Percentiles rank a stretch among this genome's conserved stretches.
Evolutionary conservation across 352 stramenopile species (phyloP).

Genomic region (Globisporangium echinulatum): DNA sequence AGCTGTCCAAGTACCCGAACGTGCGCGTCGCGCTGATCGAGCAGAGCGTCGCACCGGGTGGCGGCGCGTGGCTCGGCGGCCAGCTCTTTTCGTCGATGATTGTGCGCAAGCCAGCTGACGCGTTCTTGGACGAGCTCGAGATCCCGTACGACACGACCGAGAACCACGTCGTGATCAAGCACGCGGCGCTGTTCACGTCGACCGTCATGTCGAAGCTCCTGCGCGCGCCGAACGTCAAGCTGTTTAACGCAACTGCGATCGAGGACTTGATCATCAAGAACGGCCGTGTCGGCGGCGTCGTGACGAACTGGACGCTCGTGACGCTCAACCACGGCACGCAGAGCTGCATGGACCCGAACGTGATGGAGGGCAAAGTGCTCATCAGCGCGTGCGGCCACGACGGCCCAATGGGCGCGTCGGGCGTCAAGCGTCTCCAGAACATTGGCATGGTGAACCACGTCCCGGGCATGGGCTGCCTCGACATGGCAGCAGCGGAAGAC

Average conservation of each 20-base stretch:
- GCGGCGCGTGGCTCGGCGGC: constrained; percentile 51
- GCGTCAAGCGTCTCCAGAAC: constrained; percentile 63
- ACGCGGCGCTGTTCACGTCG: constrained; percentile 57
- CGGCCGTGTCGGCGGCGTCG: constrained; percentile 46
- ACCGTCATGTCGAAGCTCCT: constrained; percentile 60
- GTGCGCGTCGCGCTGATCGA: constrained; percentile 57
- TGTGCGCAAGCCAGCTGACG: constrained; percentile 55
- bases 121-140: constrained; percentile 59
- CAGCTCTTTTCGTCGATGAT: constrained; percentile 69
- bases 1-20: constrained; percentile 54
- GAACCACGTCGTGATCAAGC: constrained; percentile 63
- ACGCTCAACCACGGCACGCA: constrained; percentile 63
- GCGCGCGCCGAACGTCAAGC: constrained; percentile 52
- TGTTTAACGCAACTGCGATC: constrained; percentile 68
- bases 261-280: constrained; percentile 65
- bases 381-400: constrained; percentile 59
- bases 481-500: constrained; percentile 58
- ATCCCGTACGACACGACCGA: constrained; percentile 61
- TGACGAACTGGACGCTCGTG: constrained; percentile 68
- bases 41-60: constrained; percentile 48
- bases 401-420: constrained; percentile 51
- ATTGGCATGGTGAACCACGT: constrained; percentile 57
- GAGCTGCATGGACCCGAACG: constrained; percentile 70
- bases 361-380: constrained; percentile 65
- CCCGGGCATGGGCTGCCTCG: constrained; percentile 49